Evolutionary conservation across 805 yeast genomes (phyloP).

Genomic region (Candida lessepsii): DNA sequence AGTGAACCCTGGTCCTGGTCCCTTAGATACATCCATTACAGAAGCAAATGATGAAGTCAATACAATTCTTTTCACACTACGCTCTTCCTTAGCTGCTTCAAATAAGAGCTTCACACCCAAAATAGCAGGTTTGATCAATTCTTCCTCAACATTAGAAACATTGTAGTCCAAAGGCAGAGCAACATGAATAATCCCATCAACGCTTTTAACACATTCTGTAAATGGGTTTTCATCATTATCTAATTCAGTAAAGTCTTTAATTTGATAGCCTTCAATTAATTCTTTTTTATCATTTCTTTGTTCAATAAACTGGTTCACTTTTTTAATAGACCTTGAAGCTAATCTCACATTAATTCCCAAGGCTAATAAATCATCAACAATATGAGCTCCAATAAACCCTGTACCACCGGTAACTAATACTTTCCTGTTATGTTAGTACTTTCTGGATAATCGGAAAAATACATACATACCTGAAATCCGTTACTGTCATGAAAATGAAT

Average conservation of each 20-base stretch:
- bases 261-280: slow-evolving; percentile 17
- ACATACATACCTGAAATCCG: slow-evolving; percentile 10
- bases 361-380: slow-evolving; percentile 15
- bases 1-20: slow-evolving; percentile 18
- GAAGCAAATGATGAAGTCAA: slow-evolving; percentile 45
- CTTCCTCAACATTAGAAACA: slow-evolving; percentile 22
- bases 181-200: slow-evolving; percentile 22
- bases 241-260: slow-evolving; percentile 15
- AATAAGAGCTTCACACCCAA: slow-evolving; percentile 25
- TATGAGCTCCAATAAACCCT: slow-evolving; percentile 21
- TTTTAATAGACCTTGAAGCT: slow-evolving; percentile 17
- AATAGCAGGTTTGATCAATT: slow-evolving; percentile 27
- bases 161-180: slow-evolving; percentile 27
- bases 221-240: slow-evolving; percentile 15
- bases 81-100: slow-evolving; percentile 42
- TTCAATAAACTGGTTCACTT: slow-evolving; percentile 17
- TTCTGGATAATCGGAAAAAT: no score
- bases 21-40: slow-evolving; percentile 18
- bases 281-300: slow-evolving; percentile 13
- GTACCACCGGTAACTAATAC: slow-evolving; percentile 21
- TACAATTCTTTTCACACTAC: slow-evolving; percentile 46
- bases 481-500: slow-evolving; percentile 7
- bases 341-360: slow-evolving; percentile 14
- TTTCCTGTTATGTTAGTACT: slow-evolving; percentile 8
- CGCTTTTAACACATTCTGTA: slow-evolving; percentile 16